Evolutionary conservation across 192 early-diverging fungal species (phyloP).

Genomic region (Kickxella alabastrina): DNA sequence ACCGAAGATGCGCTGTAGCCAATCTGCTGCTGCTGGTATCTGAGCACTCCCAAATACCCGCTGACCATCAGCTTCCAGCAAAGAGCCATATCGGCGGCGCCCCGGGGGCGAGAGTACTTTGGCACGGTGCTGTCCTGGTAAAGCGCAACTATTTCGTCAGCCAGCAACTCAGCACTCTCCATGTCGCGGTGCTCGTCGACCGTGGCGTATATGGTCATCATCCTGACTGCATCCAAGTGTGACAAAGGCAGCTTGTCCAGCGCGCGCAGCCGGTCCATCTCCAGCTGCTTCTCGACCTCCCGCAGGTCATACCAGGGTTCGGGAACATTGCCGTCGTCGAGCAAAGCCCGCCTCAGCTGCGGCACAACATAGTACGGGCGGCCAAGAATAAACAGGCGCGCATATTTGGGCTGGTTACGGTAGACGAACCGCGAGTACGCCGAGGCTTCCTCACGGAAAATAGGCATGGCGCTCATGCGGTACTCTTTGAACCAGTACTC

Average conservation of each 20-base stretch:
- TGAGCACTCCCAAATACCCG: slow-evolving; percentile 18
- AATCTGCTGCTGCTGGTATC: slow-evolving; percentile 7
- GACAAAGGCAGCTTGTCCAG: slow-evolving; percentile 43
- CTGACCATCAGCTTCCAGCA: slow-evolving; percentile 36
- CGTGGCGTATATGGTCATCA: slow-evolving; percentile 32
- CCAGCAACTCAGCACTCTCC: slow-evolving; percentile 25
- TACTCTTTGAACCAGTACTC: slow-evolving; percentile 46
- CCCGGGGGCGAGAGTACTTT: slow-evolving; percentile 12
- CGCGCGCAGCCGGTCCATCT: slow-evolving; percentile 42
- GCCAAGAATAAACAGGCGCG: slow-evolving; percentile 19
- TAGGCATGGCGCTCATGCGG: slow-evolving; percentile 47
- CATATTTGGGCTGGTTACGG: slow-evolving; percentile 10
- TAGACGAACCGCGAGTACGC: slow-evolving; percentile 25
- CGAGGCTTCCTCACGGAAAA: slow-evolving; percentile 40
- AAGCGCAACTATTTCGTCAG: slow-evolving; percentile 24
- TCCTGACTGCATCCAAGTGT: slow-evolving; percentile 16
- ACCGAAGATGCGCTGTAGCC: neutral
- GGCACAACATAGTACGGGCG: slow-evolving; percentile 35
- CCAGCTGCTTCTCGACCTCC: slow-evolving; percentile 36
- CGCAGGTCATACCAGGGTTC: slow-evolving; percentile 26
- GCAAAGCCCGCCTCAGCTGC: slow-evolving; percentile 1
- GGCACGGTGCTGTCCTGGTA: slow-evolving; percentile 17
- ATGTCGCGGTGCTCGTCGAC: slow-evolving; percentile 45
- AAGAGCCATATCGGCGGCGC: slow-evolving; percentile 11
- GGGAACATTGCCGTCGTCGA: neutral